phyloP scores from a whole-genome alignment of 116 monocot genomes.

The Zostera marina region DNA sequence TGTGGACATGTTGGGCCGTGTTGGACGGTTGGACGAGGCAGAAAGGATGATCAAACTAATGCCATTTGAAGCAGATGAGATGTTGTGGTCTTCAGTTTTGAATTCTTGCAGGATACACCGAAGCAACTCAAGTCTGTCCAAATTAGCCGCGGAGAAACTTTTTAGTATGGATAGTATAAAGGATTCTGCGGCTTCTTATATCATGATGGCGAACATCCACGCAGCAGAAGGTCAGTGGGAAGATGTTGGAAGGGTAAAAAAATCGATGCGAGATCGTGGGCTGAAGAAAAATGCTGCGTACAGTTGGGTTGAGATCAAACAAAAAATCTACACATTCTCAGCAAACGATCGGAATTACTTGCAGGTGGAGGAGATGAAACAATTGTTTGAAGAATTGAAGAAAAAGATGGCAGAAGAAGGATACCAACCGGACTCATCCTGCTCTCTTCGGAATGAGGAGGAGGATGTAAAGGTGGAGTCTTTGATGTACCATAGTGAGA shows the following conservation, averaged over 20 bases:
- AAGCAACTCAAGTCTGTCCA: slow-evolving; percentile 30
- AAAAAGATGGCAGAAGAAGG: slow-evolving; percentile 43
- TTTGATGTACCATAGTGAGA: slow-evolving; percentile 19
- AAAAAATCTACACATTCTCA: slow-evolving; percentile 30
- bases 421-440: slow-evolving; percentile 17
- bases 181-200: slow-evolving; percentile 30
- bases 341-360: slow-evolving; percentile 25
- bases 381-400: slow-evolving; percentile 22
- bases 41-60: slow-evolving; percentile 26
- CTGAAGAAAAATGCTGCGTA: slow-evolving; percentile 54
- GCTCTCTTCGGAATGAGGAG: slow-evolving; percentile 14
- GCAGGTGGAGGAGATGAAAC: slow-evolving; percentile 18
- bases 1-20: slow-evolving; percentile 51
- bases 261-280: slow-evolving; percentile 59
- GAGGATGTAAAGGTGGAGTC: slow-evolving; percentile 13
- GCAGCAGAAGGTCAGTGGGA: slow-evolving; percentile 56
- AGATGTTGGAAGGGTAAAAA: slow-evolving; percentile 44
- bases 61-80: slow-evolving; percentile 44
- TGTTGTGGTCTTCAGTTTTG: slow-evolving; percentile 68
- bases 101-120: slow-evolving; percentile 57
- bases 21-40: slow-evolving; percentile 46
- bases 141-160: slow-evolving; percentile 39
- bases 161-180: slow-evolving; percentile 38
- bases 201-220: slow-evolving; percentile 72
- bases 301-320: slow-evolving; percentile 69